These are phyloP conservation scores for Aspergillus mulundensis DNA, from an alignment of 495 filamentous ascomycete genomes.

Conservation along the genomic window DNA sequence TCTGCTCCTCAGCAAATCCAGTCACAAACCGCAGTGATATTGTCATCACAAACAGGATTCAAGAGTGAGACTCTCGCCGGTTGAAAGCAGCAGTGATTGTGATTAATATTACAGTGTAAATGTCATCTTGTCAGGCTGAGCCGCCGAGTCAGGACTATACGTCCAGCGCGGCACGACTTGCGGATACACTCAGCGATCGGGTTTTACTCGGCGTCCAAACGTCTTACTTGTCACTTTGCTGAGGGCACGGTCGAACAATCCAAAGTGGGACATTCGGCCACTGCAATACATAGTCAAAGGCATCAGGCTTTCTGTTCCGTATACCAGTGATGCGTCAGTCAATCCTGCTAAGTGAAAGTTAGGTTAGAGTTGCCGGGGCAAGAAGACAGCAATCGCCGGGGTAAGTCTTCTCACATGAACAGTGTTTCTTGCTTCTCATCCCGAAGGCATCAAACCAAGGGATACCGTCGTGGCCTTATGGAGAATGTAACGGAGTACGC, in stretches of 20 bases:
- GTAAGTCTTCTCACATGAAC: no score
- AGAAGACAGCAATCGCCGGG: no score
- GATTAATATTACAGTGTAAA: slow-evolving; percentile 14
- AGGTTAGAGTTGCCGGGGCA: background rate
- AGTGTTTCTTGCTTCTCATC: no score
- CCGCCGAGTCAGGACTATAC: background rate
- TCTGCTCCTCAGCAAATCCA: background rate
- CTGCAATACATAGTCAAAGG: background rate
- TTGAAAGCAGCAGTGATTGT: slow-evolving; percentile 6
- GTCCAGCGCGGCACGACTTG: background rate
- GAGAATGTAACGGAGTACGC: no score
- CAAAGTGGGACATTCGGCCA: background rate
- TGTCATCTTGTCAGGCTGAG: slow-evolving; percentile 3
- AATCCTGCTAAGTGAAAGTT: background rate
- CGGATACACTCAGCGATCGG: background rate
- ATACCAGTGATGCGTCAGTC: background rate
- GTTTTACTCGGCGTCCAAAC: background rate
- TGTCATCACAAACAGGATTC: background rate
- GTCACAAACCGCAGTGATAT: background rate
- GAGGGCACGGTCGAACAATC: background rate
- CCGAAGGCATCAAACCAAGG: no score
- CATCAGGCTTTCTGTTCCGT: background rate
- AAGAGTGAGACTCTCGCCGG: background rate
- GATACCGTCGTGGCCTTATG: background rate
- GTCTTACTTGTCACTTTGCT: background rate